phyloP scores from a whole-genome alignment of 192 early-diverging fungal genomes.

The Pilobolus umbonatus region DNA sequence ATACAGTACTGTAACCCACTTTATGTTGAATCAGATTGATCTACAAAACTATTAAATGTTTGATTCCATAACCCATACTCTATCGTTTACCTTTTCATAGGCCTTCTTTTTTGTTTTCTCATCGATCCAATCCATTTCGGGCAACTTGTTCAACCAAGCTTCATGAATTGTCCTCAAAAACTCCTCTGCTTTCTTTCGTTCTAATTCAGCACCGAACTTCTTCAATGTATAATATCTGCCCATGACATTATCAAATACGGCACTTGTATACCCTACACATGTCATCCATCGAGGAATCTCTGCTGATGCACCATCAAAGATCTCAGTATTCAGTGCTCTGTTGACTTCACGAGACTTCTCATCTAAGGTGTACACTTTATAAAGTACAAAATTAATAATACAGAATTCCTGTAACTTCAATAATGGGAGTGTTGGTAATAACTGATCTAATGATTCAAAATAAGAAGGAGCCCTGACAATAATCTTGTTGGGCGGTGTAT shows the following conservation, averaged over 20 bases:
- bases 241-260: conserved; percentile 10
- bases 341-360: neutral
- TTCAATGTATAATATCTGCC: conserved; percentile 42
- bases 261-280: conserved; percentile 19
- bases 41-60: neutral
- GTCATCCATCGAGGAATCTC: conserved; percentile 37
- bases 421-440: conserved; percentile 15
- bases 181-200: conserved; percentile 31
- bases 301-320: conserved; percentile 14
- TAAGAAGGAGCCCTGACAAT: conserved; percentile 46
- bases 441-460: conserved; percentile 33
- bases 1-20: conserved; percentile 59
- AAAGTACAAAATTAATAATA: conserved; percentile 13
- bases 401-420: conserved; percentile 35
- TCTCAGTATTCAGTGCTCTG: neutral
- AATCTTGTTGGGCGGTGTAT: conserved; percentile 29
- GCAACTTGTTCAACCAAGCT: conserved; percentile 32
- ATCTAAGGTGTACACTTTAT: conserved; percentile 7
- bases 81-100: conserved; percentile 28
- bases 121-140: conserved; percentile 43
- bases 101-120: conserved; percentile 33
- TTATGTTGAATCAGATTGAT: conserved; percentile 50
- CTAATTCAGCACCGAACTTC: conserved; percentile 39
- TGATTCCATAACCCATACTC: neutral
- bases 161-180: conserved; percentile 39